Evolutionary conservation across 2,329 filamentous ascomycete genomes (phyloP).

Genomic region (Neofusicoccum sp.): DNA sequence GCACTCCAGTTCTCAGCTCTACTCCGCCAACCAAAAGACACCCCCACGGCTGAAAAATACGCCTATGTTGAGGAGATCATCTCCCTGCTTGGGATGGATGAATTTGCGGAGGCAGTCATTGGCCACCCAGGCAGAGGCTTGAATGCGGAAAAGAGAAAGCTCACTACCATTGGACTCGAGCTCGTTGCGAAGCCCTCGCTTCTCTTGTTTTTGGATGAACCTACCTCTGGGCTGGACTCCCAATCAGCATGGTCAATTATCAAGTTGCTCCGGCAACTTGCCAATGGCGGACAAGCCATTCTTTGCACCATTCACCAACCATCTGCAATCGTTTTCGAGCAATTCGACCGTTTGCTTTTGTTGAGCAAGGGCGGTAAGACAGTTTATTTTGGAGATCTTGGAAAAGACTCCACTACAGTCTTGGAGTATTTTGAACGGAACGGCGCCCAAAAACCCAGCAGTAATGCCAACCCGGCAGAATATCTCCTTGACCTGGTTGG

Average conservation of each 20-base stretch:
- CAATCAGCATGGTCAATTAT: constrained; percentile 64
- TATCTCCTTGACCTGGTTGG: constrained; percentile 63
- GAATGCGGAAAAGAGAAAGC: constrained; percentile 65
- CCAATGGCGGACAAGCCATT: constrained; percentile 50
- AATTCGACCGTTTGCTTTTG: constrained; percentile 49
- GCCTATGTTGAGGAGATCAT: constrained; percentile 68
- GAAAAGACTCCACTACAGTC: constrained; percentile 44
- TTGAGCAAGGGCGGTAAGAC: constrained; percentile 43
- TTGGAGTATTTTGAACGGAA: constrained; percentile 62
- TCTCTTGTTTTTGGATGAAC: constrained; percentile 70
- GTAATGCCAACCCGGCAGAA: constrained; percentile 72
- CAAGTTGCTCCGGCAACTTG: constrained; percentile 63
- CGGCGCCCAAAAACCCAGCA: constrained; percentile 61
- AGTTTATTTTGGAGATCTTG: constrained; percentile 50
- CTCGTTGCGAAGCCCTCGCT: constrained; percentile 66
- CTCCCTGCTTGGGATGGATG: constrained; percentile 64
- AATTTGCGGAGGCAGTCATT: constrained; percentile 66
- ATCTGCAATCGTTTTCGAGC: constrained; percentile 47
- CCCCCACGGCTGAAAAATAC: constrained; percentile 63
- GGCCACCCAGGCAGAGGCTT: constrained; percentile 60
- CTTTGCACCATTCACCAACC: constrained; percentile 54
- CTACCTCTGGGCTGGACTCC: background rate
- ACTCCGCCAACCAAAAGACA: constrained; percentile 63
- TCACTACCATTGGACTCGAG: constrained; percentile 73
- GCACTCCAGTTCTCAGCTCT: constrained; percentile 67